Base-by-base conservation (phyloP, 1,284 basidiomycete genomes). In the Rhodotorula sp. region DNA sequence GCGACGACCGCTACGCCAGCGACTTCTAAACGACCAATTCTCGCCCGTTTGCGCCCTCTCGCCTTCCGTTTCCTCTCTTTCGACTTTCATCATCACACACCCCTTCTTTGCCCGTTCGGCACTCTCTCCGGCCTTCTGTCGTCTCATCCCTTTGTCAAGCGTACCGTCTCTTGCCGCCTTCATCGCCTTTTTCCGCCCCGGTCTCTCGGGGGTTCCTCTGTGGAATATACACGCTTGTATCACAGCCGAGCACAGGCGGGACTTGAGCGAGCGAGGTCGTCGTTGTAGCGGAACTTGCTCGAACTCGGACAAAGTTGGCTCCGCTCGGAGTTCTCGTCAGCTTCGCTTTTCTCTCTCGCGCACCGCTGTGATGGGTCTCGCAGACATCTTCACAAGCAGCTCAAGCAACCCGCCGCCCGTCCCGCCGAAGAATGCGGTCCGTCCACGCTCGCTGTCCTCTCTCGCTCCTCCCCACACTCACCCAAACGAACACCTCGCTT, bases 381-480 rank as follows among this genome's bases (percentile, higher is more conserved):
- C 39, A 20, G 56, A 58, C 15, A 27, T 61, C 29, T 53, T 61
- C 22, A 17, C 34, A 27, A 32, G 39, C 51, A 36, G 27, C 10
- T 24, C 49, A 9, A 6, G 13, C 20, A 36, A 22, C 6, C 27
- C 60, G 10, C 51, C 60, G 19, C 51, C 60, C 10, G 60, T 53
- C 5, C 51, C 60, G 11, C 36, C 51, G 11, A 61, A 61, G 59
- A 51, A 34, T 49, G 60, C 39, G 22, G 60, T 46, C 36, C 30
- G 34, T 24, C 32, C 30, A 17, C 39, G 39, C 39, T 44, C 39
- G 5, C 39, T 44, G 39, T 44, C 39, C 53, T 36, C 32, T 32
- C n/a, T 7, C 44, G 44, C 56, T 9, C 39, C 32, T 24, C 29
- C 48, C 34, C n/a, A 34, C 34, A n/a, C 55, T 57, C 36, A 57